phyloP scores from a whole-genome alignment of 352 stramenopile genomes.

The Globisporangium polare region DNA sequence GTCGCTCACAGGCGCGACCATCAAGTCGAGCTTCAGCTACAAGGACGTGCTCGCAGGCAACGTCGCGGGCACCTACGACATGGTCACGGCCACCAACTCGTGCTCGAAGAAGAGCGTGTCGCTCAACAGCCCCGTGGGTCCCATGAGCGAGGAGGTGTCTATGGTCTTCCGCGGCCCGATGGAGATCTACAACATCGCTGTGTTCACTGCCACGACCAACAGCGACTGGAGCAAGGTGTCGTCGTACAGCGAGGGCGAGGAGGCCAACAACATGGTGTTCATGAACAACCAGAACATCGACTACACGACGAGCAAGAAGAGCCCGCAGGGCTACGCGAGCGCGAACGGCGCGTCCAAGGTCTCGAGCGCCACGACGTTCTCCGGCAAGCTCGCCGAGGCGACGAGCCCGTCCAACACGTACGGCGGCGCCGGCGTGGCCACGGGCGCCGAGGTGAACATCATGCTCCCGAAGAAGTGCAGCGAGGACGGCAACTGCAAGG shows the following conservation, averaged over 20 bases:
- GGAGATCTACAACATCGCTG: slow-evolving; percentile 57
- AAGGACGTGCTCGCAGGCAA: slow-evolving; percentile 33
- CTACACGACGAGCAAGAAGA: slow-evolving; percentile 37
- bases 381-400: slow-evolving; percentile 44
- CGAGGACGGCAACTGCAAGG: slow-evolving; percentile 39
- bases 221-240: slow-evolving; percentile 43
- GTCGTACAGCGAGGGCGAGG: slow-evolving; percentile 30
- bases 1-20: slow-evolving; percentile 35
- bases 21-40: slow-evolving; percentile 51
- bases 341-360: slow-evolving; percentile 28
- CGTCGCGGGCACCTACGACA: slow-evolving; percentile 36
- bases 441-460: slow-evolving; percentile 74
- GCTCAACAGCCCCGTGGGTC: slow-evolving; percentile 33
- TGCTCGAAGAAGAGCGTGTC: slow-evolving; percentile 34
- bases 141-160: slow-evolving; percentile 47
- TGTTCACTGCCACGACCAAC: slow-evolving; percentile 29
- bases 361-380: slow-evolving; percentile 34
- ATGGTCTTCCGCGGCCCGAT: slow-evolving; percentile 59
- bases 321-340: slow-evolving; percentile 43
- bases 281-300: slow-evolving; percentile 66
- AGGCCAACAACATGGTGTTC: slow-evolving; percentile 48
- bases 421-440: slow-evolving; percentile 50
- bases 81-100: slow-evolving; percentile 30
- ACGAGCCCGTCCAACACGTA: slow-evolving; percentile 33
- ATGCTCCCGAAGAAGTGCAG: slow-evolving; percentile 56